Conservation (phyloP, 2,329 filamentous ascomycete genomes). For the Microsporum canis region DNA sequence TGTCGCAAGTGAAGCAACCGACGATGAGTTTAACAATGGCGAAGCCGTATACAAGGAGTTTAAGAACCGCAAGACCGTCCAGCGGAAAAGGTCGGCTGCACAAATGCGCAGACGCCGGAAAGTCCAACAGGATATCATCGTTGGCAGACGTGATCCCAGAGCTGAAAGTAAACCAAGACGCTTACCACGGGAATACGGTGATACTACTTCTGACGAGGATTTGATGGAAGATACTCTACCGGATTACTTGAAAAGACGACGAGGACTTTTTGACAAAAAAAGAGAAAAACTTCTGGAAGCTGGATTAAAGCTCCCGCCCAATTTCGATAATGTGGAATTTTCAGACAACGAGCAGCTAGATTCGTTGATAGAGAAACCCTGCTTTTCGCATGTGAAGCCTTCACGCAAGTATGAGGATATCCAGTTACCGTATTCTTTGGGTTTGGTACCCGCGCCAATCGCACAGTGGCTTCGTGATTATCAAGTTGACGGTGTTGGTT, state of each 20-base stretch:
- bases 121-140: constrained; percentile 33
- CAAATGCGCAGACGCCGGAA: constrained; percentile 38
- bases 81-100: constrained; percentile 42
- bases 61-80: constrained; percentile 47
- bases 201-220: constrained; percentile 43
- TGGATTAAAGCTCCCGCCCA: constrained; percentile 65
- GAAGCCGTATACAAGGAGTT: constrained; percentile 49
- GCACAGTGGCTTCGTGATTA: constrained; percentile 89
- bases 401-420: constrained; percentile 65
- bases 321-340: constrained; percentile 64
- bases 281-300: constrained; percentile 50
- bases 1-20: constrained; percentile 20
- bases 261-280: constrained; percentile 56
- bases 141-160: constrained; percentile 24
- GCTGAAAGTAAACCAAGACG: constrained; percentile 22
- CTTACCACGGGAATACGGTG: constrained; percentile 33
- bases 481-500: constrained; percentile 72
- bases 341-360: constrained; percentile 56
- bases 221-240: constrained; percentile 53
- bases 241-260: constrained; percentile 59
- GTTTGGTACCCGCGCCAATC: constrained; percentile 74
- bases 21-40: constrained; percentile 28
- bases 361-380: constrained; percentile 56
- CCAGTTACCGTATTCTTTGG: constrained; percentile 60
- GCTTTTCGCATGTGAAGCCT: constrained; percentile 52